Base-by-base conservation (phyloP, 495 filamentous ascomycete genomes). In the Ramalina intermedia region DNA sequence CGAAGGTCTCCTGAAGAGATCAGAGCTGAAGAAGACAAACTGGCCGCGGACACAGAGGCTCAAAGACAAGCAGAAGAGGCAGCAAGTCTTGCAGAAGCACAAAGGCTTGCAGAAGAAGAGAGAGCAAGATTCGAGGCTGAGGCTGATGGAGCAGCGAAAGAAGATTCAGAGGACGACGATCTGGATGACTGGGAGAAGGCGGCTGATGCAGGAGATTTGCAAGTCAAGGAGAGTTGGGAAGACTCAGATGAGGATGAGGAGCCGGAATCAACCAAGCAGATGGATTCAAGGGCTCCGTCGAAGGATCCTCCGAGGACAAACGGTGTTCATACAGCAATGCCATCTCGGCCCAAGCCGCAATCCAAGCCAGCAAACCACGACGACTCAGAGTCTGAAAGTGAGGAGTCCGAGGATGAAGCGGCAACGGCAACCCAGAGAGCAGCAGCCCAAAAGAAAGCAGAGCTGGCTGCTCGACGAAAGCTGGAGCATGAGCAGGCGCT, bases 221-320 rank as follows among this genome's bases (percentile, higher is more conserved):
- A 84, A 48, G 72, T 94, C 43, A 96, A 95, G 61, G 91, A 95
- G 48, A 90, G 82, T 66, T 96, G 90, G 90, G 91, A 96, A 62
- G 76, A 81, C 27, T 79, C 80, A 0, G 89, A 85, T 4, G 87
- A 90, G 14, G 89, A 72, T 43, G 62, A 69, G 11, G 21, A 35
- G 5, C 20, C 46, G 41, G 39, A 17, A 41, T 49, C 29, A 27
- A 60, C 4, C 67, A 70, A 37, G 50, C 61, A 39, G 60, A 69
- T 46, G 47, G 48, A 51, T 51, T 58, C 35, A 42, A 53, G 14
- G 52, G 55, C 23, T 51, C 55, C 59, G 63, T 16, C 47, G 55
- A 23, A 55, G 42, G 0, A 49, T 72, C 40, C 67, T 66, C 18
- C 66, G 60, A 37, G 62, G 67, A 51, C 53, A 51, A 17, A 69